A percentile compares a stretch with the other conserved stretches of the same genome.
Conservation (phyloP, 306 rosid species). For the Rosa chinensis region DNA sequence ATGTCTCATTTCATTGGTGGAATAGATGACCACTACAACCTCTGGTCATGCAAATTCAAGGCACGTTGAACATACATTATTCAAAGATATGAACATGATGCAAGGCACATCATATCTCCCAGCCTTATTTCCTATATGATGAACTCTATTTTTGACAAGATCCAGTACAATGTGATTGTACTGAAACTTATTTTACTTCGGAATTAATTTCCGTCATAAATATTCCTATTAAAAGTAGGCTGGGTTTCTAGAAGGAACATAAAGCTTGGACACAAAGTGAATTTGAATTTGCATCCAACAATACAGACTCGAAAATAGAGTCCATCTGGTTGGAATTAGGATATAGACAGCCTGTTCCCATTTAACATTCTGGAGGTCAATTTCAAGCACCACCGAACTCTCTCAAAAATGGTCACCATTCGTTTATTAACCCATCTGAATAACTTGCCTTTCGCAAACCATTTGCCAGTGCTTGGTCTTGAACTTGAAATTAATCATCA, state of each 20-base stretch:
- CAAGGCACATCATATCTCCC: not conserved
- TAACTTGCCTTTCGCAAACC: not conserved
- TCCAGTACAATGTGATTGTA: not conserved
- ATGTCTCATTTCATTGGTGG: not conserved
- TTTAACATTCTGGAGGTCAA: not conserved
- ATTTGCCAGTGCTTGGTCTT: not conserved
- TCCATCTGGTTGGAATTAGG: not conserved
- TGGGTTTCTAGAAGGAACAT: not conserved
- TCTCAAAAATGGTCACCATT: not conserved
- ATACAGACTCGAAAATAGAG: not conserved
- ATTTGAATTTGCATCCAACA: not conserved
- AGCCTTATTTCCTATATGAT: not conserved
- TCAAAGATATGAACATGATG: not conserved
- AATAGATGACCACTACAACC: constrained; percentile 1
- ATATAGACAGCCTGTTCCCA: not conserved
- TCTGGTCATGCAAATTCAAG: not conserved
- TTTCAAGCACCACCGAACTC: not conserved
- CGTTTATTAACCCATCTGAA: not conserved
- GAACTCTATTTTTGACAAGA: not conserved
- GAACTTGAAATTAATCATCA: constrained; percentile 1
- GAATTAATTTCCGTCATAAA: not conserved
- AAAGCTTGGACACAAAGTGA: not conserved
- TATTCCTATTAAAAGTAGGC: not conserved
- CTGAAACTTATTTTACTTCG: not conserved
- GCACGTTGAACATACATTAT: not conserved